Percentiles rank a stretch among this genome's conserved stretches.
Conservation (phyloP, 108 stramenopile species). For the Chaetoceros tenuissimus region DNA sequence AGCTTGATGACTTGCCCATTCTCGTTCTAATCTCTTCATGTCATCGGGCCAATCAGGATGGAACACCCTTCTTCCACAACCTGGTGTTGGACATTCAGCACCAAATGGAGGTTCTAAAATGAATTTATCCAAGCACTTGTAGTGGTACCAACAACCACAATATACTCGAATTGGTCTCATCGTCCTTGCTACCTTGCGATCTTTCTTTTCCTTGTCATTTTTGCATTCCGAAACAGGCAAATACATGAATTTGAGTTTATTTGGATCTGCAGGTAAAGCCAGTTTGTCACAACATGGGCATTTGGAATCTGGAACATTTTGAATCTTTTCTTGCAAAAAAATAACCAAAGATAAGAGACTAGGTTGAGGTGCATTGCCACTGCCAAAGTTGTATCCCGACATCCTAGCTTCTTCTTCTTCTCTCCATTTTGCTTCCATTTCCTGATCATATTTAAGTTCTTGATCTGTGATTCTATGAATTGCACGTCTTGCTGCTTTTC, state of each 20-base stretch:
- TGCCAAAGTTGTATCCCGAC: constrained; percentile 28
- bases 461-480: constrained; percentile 22
- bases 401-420: constrained; percentile 26
- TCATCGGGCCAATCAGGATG: constrained; percentile 44
- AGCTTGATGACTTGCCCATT: constrained; percentile 32
- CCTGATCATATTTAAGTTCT: constrained; percentile 19
- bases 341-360: constrained; percentile 26
- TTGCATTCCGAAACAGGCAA: constrained; percentile 1
- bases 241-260: constrained; percentile 22
- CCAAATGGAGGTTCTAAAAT: constrained; percentile 47
- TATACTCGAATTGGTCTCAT: constrained; percentile 27
- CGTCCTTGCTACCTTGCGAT: constrained; percentile 14
- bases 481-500: constrained; percentile 32
- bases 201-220: constrained; percentile 11
- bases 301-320: constrained; percentile 8
- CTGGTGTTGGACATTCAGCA: constrained; percentile 16
- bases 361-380: constrained; percentile 28
- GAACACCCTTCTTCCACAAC: constrained; percentile 25
- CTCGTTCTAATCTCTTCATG: constrained; percentile 25
- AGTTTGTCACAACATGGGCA: constrained; percentile 31
- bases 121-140: constrained; percentile 28
- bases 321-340: constrained; percentile 21
- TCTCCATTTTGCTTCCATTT: constrained; percentile 25
- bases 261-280: constrained; percentile 21
- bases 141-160: constrained; percentile 42